Conservation (phyloP, 1,284 basidiomycete species). For the Sanghuangporus baumii region DNA sequence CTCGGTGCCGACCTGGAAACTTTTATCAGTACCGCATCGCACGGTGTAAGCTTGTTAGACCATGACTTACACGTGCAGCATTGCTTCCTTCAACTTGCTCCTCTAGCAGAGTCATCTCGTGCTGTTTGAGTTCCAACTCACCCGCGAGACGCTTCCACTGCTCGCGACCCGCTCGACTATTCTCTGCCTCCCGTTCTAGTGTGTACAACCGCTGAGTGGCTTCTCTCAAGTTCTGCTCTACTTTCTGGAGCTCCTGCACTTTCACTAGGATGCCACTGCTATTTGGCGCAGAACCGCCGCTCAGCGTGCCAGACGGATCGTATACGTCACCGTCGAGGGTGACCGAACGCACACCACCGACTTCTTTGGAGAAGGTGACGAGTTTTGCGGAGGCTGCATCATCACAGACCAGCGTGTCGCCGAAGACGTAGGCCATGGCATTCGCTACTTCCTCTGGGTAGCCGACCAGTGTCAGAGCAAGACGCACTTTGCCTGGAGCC, state of each 20-base stretch:
- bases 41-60: neutral
- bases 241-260: slow-evolving; percentile 75
- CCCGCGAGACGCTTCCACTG: slow-evolving; percentile 63
- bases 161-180: slow-evolving; percentile 53
- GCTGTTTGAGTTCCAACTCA: slow-evolving; percentile 85
- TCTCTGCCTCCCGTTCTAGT: slow-evolving; percentile 57
- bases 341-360: slow-evolving; percentile 76
- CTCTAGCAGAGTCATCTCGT: slow-evolving; percentile 80
- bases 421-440: slow-evolving; percentile 94
- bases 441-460: slow-evolving; percentile 82
- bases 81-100: slow-evolving; percentile 88
- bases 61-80: slow-evolving; percentile 68
- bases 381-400: slow-evolving; percentile 86
- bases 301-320: slow-evolving; percentile 92
- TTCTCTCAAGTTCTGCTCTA: slow-evolving; percentile 51
- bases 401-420: slow-evolving; percentile 88
- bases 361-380: slow-evolving; percentile 77
- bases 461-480: slow-evolving; percentile 84
- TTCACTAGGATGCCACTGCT: slow-evolving; percentile 75
- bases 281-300: slow-evolving; percentile 84
- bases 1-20: slow-evolving; percentile 70
- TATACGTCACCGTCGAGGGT: slow-evolving; percentile 96
- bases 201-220: slow-evolving; percentile 46
- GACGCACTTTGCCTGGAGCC: slow-evolving; percentile 80
- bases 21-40: neutral